phyloP scores from a whole-genome alignment of 2,329 filamentous ascomycete genomes.

The Sporothrix variecibatus region DNA sequence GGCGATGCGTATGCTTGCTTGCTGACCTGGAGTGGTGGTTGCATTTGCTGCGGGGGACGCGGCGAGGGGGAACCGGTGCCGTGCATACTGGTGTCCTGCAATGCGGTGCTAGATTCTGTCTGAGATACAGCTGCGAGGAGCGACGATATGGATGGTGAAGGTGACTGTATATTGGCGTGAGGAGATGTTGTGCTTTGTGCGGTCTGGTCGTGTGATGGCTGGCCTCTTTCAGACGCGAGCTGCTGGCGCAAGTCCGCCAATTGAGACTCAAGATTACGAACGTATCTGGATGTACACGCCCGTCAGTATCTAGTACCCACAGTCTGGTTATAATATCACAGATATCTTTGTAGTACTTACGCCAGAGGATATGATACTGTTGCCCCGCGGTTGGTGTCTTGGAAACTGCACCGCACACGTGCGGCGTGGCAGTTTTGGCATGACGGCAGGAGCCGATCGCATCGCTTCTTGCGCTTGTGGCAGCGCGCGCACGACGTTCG shows the following conservation, averaged over 20 bases:
- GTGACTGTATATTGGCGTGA: not conserved
- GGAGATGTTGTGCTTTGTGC: not conserved
- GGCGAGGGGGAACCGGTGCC: not conserved
- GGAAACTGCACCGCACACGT: constrained; percentile 44
- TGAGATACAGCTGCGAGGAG: not conserved
- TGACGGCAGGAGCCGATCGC: constrained; percentile 43
- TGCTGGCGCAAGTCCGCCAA: constrained; percentile 14
- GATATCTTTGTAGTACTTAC: constrained; percentile 35
- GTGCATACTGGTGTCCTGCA: not conserved
- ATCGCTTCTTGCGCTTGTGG: constrained; percentile 47
- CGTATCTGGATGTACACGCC: constrained; percentile 1
- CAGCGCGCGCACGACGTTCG: constrained; percentile 36
- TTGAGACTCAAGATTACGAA: constrained; percentile 22
- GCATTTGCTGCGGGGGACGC: not conserved
- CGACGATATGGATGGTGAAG: not conserved
- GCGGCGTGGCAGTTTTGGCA: constrained; percentile 44
- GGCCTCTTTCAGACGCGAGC: not conserved
- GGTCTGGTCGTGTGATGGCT: not conserved
- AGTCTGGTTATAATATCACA: too few relatives aligned
- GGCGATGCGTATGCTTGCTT: not conserved
- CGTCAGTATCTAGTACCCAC: not conserved
- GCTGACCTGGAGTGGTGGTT: not conserved
- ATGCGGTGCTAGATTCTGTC: not conserved
- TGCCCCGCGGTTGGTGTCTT: constrained; percentile 42
- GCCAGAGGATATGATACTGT: constrained; percentile 44